Percentiles rank a stretch among this genome's conserved stretches.
phyloP scores from a whole-genome alignment of 2,329 filamentous ascomycete species.

The Xylaria digitata region DNA sequence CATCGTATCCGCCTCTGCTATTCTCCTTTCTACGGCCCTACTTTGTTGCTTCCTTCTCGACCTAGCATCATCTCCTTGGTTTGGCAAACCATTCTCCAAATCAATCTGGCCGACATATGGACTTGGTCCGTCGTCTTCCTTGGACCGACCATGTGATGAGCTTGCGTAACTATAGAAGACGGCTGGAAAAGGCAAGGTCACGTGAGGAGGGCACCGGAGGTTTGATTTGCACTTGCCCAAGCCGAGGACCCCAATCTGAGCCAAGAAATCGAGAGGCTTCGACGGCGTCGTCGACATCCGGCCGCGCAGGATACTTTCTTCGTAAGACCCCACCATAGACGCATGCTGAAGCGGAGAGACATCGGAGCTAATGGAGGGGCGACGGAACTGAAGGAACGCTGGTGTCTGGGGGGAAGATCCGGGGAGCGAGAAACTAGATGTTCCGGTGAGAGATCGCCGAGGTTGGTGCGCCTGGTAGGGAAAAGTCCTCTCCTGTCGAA shows the following conservation, averaged over 20 bases:
- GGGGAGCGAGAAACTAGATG: constrained; percentile 57
- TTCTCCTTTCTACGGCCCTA: constrained; percentile 55
- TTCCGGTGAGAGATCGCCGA: constrained; percentile 76
- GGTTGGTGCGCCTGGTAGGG: constrained; percentile 84
- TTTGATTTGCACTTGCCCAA: constrained; percentile 88
- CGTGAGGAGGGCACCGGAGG: constrained; percentile 87
- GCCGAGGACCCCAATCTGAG: constrained; percentile 93
- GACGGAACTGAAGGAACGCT: constrained; percentile 65
- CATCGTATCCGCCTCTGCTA: constrained; percentile 47
- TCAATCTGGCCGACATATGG: constrained; percentile 96
- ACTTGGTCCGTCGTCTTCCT: constrained; percentile 85
- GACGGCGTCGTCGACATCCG: constrained; percentile 98
- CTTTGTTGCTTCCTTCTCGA: constrained; percentile 62
- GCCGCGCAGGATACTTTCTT: constrained; percentile 93
- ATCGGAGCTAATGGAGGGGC: constrained; percentile 79
- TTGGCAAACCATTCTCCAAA: constrained; percentile 80
- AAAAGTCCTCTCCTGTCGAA: constrained; percentile 69
- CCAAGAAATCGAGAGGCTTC: constrained; percentile 89
- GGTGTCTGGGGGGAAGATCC: constrained; percentile 63
- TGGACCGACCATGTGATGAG: constrained; percentile 71
- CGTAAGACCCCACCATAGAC: constrained; percentile 97
- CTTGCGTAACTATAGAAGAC: constrained; percentile 94
- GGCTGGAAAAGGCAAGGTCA: constrained; percentile 89
- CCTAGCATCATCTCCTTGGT: constrained; percentile 60
- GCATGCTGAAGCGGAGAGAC: constrained; percentile 84